Percentiles rank a stretch among this genome's conserved stretches.
phyloP scores from a whole-genome alignment of 2,329 filamentous ascomycete species.

The Cryphonectria japonica region DNA sequence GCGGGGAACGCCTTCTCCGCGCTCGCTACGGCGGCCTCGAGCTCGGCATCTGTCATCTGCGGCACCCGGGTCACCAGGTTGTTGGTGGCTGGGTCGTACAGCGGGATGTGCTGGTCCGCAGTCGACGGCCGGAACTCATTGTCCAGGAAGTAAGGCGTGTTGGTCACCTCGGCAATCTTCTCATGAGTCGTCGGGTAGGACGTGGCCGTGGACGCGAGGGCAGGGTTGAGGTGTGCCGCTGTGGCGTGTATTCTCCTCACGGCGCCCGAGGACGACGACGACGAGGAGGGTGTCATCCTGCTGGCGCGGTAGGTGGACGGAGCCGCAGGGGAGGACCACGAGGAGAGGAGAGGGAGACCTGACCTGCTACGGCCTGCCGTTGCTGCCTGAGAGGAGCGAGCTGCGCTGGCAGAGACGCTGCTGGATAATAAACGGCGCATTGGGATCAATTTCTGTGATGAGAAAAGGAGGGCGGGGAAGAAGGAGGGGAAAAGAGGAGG shows the following conservation, averaged over 20 bases:
- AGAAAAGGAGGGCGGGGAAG: neutral
- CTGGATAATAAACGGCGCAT: constrained; percentile 54
- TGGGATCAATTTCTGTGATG: constrained; percentile 16
- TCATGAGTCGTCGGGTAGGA: constrained; percentile 74
- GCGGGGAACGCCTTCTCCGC: constrained; percentile 75
- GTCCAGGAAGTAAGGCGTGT: constrained; percentile 82
- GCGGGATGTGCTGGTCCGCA: constrained; percentile 74
- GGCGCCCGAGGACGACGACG: constrained; percentile 41
- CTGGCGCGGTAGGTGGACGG: constrained; percentile 32
- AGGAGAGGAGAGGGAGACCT: constrained; percentile 30
- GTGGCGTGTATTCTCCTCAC: constrained; percentile 61
- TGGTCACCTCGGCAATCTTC: constrained; percentile 65
- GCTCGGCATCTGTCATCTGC: constrained; percentile 78
- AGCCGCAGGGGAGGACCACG: constrained; percentile 30
- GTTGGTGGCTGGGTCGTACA: constrained; percentile 84
- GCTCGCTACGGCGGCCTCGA: constrained; percentile 74
- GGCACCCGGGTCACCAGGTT: constrained; percentile 83
- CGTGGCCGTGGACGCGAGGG: constrained; percentile 58
- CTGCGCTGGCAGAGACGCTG: constrained; percentile 42
- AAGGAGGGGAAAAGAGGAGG: constrained; percentile 14
- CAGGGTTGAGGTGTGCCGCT: constrained; percentile 57
- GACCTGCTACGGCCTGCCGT: constrained; percentile 28
- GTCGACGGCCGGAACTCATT: constrained; percentile 74
- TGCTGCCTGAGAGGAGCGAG: constrained; percentile 39
- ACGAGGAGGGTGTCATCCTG: constrained; percentile 32